phyloP scores from a whole-genome alignment of 805 yeast genomes.

The Candida tallmaniae region DNA sequence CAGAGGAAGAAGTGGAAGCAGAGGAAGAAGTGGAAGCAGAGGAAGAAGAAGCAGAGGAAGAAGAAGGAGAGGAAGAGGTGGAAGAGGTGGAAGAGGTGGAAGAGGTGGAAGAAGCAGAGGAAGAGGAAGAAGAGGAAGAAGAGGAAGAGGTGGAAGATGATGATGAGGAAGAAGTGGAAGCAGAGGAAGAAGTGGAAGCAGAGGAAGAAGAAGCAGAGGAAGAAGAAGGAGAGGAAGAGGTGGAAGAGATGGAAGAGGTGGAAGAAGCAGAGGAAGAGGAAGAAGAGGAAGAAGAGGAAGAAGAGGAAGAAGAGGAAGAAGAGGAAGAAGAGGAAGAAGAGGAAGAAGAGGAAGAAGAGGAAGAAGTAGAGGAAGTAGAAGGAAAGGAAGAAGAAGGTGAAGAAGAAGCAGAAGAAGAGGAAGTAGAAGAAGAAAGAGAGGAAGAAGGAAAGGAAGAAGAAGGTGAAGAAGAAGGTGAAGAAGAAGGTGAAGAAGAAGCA shows the following conservation, averaged over 20 bases:
- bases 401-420: constrained; percentile 3
- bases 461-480: constrained; percentile 2
- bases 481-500: constrained; percentile 1
- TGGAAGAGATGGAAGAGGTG: not conserved
- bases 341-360: constrained; percentile 10
- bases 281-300: constrained; percentile 5
- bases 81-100: constrained; percentile 1
- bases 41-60: constrained; percentile 1
- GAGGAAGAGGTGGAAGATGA: constrained; percentile 1
- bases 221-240: constrained; percentile 5
- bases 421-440: constrained; percentile 1
- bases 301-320: constrained; percentile 6
- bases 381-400: constrained; percentile 6
- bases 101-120: not conserved
- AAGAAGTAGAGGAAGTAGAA: constrained; percentile 10
- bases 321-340: constrained; percentile 1
- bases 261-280: not conserved
- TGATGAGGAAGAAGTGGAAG: constrained; percentile 1
- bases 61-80: constrained; percentile 1
- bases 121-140: not conserved
- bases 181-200: constrained; percentile 2
- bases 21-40: constrained; percentile 2
- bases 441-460: constrained; percentile 2
- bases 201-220: constrained; percentile 1
- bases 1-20: constrained; percentile 2